Evolutionary conservation across 306 rosid species (phyloP).

Genomic region (Cucurbita maxima): DNA sequence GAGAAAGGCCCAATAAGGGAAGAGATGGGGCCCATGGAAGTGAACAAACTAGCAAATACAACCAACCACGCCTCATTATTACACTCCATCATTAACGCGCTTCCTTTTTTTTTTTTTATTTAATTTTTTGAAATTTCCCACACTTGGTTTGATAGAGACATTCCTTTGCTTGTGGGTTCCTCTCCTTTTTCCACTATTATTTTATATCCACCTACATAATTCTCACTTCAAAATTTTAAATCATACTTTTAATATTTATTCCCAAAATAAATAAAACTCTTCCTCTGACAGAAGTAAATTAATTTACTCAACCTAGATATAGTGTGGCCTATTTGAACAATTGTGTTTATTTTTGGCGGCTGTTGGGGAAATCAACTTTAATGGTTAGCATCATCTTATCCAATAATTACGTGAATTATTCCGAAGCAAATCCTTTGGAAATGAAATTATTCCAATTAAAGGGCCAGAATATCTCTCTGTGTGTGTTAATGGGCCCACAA

Average conservation of each 20-base stretch:
- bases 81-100: neutral
- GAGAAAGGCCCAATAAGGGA: neutral
- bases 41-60: slow-evolving; percentile 4
- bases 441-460: neutral
- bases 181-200: neutral
- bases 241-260: neutral
- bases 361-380: neutral
- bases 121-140: neutral
- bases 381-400: neutral
- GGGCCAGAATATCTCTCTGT: neutral
- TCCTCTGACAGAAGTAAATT: neutral
- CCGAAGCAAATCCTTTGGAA: neutral
- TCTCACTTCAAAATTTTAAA: neutral
- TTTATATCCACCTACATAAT: neutral
- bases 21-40: slow-evolving; percentile 4
- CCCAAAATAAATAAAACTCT: too few relatives aligned
- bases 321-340: neutral
- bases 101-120: neutral
- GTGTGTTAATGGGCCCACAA: neutral
- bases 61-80: slow-evolving; percentile 11
- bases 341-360: neutral
- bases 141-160: slow-evolving; percentile 5
- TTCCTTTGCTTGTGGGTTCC: slow-evolving; percentile 3
- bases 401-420: neutral
- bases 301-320: neutral